Evolutionary conservation across 352 stramenopile genomes (phyloP).

Genomic region (Achlya hypogyna): DNA sequence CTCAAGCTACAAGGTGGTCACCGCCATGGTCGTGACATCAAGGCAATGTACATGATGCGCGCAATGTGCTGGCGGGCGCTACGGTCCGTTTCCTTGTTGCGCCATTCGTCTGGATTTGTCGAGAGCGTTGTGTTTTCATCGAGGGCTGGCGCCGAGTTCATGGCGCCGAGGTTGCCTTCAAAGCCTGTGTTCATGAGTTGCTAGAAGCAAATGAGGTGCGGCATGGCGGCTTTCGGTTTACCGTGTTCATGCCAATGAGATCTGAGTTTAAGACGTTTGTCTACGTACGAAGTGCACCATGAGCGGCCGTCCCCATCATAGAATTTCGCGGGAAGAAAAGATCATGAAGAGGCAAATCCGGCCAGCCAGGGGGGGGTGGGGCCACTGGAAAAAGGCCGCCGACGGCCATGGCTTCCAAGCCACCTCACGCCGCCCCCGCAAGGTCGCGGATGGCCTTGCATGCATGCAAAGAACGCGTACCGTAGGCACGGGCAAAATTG

Average conservation of each 20-base stretch:
- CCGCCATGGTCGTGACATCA: not conserved
- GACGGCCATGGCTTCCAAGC: no score
- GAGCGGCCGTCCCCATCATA: no score
- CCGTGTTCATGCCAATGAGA: not conserved
- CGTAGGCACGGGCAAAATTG: no score
- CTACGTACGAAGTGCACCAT: no score
- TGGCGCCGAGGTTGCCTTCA: not conserved
- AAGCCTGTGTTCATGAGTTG: not conserved
- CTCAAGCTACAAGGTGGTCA: slow-evolving; percentile 45
- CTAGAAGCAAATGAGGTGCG: not conserved
- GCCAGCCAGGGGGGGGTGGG: not conserved
- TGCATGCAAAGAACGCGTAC: not conserved
- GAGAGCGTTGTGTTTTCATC: slow-evolving; percentile 1
- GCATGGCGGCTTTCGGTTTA: not conserved
- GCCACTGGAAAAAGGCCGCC: not conserved
- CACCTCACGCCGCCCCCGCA: no score
- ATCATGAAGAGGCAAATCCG: no score
- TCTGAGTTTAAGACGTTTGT: no score
- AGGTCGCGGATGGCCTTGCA: not conserved
- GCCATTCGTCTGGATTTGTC: slow-evolving; percentile 43
- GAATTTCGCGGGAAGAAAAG: no score
- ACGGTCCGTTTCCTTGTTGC: slow-evolving; percentile 76
- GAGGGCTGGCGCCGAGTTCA: not conserved
- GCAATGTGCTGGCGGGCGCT: slow-evolving; percentile 77
- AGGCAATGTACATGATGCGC: slow-evolving; percentile 65